Conservation (phyloP, 139 green algal species). For the Spirogloea muscicola region DNA sequence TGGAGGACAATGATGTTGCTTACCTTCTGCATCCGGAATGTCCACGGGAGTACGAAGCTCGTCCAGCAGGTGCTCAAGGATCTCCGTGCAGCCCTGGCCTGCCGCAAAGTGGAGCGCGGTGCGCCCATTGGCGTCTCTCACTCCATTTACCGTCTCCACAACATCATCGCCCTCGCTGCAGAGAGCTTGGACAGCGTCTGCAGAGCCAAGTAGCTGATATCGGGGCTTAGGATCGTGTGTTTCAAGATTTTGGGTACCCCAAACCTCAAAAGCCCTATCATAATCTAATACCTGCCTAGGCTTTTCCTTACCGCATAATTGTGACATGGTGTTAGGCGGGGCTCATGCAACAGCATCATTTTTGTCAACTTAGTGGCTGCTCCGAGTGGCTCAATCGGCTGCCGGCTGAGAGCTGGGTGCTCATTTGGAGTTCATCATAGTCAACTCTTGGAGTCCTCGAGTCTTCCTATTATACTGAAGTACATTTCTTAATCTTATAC, state of each 20-base stretch:
- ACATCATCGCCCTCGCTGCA: constrained; percentile 11
- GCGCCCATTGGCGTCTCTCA: constrained; percentile 47
- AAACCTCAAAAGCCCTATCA: neutral
- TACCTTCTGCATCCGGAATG: constrained; percentile 29
- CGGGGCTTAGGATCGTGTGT: neutral
- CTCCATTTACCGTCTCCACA: constrained; percentile 34
- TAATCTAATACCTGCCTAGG: too few relatives aligned
- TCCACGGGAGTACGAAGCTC: constrained; percentile 30
- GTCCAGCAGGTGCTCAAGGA: constrained; percentile 38
- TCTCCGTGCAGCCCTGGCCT: constrained; percentile 20
- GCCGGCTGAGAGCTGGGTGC: too few relatives aligned
- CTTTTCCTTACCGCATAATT: too few relatives aligned
- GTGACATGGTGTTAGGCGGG: too few relatives aligned
- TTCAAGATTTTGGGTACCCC: neutral
- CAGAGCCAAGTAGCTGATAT: constrained; percentile 6
- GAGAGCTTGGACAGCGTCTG: neutral
- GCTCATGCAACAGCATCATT: too few relatives aligned
- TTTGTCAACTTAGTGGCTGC: too few relatives aligned
- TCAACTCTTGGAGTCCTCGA: too few relatives aligned
- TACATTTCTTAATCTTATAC: too few relatives aligned
- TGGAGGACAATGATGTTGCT: too few relatives aligned
- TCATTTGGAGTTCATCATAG: too few relatives aligned
- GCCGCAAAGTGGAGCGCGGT: constrained; percentile 54
- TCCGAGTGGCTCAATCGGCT: too few relatives aligned
- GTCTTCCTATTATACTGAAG: too few relatives aligned